Base-by-base conservation (phyloP, 805 yeast genomes). In the Lipomyces anomalus region DNA sequence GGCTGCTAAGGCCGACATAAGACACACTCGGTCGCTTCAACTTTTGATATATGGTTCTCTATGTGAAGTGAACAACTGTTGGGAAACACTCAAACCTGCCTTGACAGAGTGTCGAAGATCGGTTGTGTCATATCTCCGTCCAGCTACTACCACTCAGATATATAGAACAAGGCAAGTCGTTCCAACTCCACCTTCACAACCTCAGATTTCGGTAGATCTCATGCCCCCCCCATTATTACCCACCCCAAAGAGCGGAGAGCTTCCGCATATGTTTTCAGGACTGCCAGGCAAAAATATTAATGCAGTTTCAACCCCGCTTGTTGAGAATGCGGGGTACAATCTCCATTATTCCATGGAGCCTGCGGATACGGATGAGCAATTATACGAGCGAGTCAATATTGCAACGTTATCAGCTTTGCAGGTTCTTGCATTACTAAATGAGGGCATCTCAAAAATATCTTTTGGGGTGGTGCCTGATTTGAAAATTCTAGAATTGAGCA, bases 401-500 rank as follows among this genome's bases (percentile, higher is more conserved):
- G 87, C 89, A 1, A 75, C 84, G 1, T 61, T 71, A 13, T 75
- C 83, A 43, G 89, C 95, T 1, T 84, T 79, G 56, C 75, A 76
- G n/a, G 95, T 86, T 1, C 81, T 83, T 56, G 74, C 81, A 23
- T 90, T 84, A 57, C 65, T 87, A 43, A 84, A 81, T 3, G 71
- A 68, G 32, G 61, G 62, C 21, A 52, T 64, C 4, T 42, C 59
- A 18, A 62, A 57, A 46, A 61, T 61, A 70, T 4, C 58, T 53
- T 16, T 63, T 63, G 17, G 38, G 35, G 3, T 60, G 72, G n/a
- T 60, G 62, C 4, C 72, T 79, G 28, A 80, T 84, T 1, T 59
- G 4, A 82, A 81, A 55, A 82, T 87, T 26, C 80, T 80, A 55
- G 95, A 87, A 40, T 69, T 89, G 40, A 82, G 94, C 0, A 73